Base-by-base conservation (phyloP, 148 eudicot species). In the Persicaria maculosa region DNA sequence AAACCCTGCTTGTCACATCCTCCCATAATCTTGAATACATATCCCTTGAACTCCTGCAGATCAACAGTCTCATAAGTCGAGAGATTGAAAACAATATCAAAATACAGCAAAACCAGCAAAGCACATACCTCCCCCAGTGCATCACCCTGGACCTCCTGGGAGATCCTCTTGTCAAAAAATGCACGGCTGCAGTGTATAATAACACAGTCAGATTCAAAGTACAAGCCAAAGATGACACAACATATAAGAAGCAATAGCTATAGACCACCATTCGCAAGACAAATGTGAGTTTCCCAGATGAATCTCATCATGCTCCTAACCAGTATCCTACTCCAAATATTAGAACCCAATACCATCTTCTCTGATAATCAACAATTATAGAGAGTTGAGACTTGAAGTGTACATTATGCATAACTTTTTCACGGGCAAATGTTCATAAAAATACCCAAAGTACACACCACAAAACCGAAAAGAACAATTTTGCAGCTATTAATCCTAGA, bases 1-100 rank as follows among this genome's bases (percentile, higher is more conserved):
- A 89, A 89, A 62, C 93, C 93, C 65, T 89, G 91, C 83, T 89
- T 89, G 83, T 89, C 93, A 77, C 91, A 87, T 1, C 93, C 93
- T 77, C 93, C 93, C 86, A 76, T 89, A 44, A 89, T 89, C 80
- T 89, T 89, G 83, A 89, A 89, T 4, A 87, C 89, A 46, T 87
- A 89, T 0, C 89, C 91, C 85, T 87, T 87, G 77, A 89, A 89
- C 70, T 89, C 93, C 93, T 89, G 84, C 12, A 73, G 46, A 14
- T 46, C 10, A 47, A 58, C 3, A 74, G 20, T 20, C 36, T 45
- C 31, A 46, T 44, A 6, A 7, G 50, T 17, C 7, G 9, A 46
- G 25, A 70, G 5, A 16, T 9, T n/a, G 5, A 68, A 15, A 68
- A 8, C 36, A 22, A 9, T 46, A 10, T 12, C 1, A 43, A 59